Evolutionary conservation across 805 yeast species (phyloP).

Genomic region (Metschnikowia noctiluminum): DNA sequence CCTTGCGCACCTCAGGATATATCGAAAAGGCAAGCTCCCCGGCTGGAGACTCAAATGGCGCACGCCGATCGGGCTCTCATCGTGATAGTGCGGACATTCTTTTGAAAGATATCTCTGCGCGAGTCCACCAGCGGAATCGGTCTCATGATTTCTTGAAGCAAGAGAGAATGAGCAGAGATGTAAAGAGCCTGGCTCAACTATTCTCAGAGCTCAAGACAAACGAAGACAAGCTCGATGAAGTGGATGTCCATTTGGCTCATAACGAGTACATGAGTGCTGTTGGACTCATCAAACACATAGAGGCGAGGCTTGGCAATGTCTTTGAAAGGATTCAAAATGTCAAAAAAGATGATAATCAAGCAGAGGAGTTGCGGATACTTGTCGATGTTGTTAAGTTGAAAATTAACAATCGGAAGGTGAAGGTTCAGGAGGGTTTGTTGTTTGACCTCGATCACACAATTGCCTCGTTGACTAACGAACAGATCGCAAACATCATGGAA

Average conservation of each 20-base stretch:
- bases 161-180: constrained; percentile 9
- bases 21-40: constrained; percentile 27
- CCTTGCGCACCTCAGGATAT: constrained; percentile 51
- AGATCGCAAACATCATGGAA: constrained; percentile 33
- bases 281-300: constrained; percentile 38
- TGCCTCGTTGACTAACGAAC: constrained; percentile 26
- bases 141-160: constrained; percentile 42
- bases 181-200: constrained; percentile 20
- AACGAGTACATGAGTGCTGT: constrained; percentile 49
- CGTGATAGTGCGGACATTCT: constrained; percentile 39
- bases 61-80: constrained; percentile 16
- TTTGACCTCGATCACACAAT: constrained; percentile 39
- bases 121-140: constrained; percentile 58
- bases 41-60: constrained; percentile 5
- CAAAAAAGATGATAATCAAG: constrained; percentile 12
- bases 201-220: constrained; percentile 48
- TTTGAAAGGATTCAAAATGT: constrained; percentile 23
- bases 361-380: constrained; percentile 28
- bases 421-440: constrained; percentile 33
- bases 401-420: constrained; percentile 34
- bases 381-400: constrained; percentile 43
- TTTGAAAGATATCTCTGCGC: constrained; percentile 56
- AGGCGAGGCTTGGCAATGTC: constrained; percentile 27
- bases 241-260: constrained; percentile 65
- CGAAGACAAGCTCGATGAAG: constrained; percentile 64